Evolutionary conservation across 495 filamentous ascomycete genomes (phyloP).

Genomic region (Penicillium antarcticum): DNA sequence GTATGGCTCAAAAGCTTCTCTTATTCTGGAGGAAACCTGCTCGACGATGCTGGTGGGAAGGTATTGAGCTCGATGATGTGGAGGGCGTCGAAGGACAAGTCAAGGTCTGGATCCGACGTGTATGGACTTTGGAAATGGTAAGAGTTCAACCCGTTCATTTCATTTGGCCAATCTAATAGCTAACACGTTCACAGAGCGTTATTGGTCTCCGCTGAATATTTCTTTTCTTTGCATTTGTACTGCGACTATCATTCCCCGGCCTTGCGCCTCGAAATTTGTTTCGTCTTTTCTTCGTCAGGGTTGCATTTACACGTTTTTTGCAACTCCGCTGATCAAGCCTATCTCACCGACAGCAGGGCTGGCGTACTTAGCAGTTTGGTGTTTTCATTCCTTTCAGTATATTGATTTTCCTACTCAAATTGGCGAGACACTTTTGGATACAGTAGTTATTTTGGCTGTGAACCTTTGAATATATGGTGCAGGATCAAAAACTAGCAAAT

Average conservation of each 20-base stretch:
- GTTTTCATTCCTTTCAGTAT: constrained; percentile 7
- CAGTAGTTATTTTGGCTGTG: neutral
- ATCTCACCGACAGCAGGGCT: constrained; percentile 10
- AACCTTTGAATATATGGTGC: neutral
- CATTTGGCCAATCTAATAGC: constrained; percentile 1
- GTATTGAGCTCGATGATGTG: constrained; percentile 84
- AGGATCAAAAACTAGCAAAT: neutral
- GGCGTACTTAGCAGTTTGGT: constrained; percentile 17
- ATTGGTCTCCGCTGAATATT: constrained; percentile 73
- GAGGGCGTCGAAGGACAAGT: constrained; percentile 89
- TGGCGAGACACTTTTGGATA: neutral
- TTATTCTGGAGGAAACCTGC: constrained; percentile 99
- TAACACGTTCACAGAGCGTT: constrained; percentile 60
- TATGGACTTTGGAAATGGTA: constrained; percentile 99
- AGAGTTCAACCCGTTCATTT: constrained; percentile 13
- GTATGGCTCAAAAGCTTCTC: constrained; percentile 98
- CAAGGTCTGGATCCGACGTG: constrained; percentile 96
- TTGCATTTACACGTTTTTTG: constrained; percentile 4
- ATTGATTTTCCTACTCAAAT: constrained; percentile 12
- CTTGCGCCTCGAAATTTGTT: constrained; percentile 12
- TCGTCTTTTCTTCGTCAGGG: neutral
- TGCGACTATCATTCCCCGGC: constrained; percentile 25
- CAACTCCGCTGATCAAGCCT: neutral
- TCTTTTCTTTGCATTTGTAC: constrained; percentile 25
- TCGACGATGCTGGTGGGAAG: constrained; percentile 98